Percentiles rank a stretch among this genome's conserved stretches.
phyloP scores from a whole-genome alignment of 2,329 filamentous ascomycete species.

The Hirsutella rhossiliensis region DNA sequence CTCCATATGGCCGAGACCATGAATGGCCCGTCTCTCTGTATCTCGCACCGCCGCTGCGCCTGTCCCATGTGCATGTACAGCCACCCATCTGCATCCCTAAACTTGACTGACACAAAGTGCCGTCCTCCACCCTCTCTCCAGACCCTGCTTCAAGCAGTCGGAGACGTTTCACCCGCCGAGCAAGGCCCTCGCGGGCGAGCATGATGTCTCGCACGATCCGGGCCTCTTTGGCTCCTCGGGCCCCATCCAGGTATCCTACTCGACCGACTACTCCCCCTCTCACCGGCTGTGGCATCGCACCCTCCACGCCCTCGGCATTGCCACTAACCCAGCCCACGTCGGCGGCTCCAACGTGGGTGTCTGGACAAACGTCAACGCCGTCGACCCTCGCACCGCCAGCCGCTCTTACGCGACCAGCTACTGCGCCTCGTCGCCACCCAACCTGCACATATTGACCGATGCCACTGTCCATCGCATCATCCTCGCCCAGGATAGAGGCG shows the following conservation, averaged over 20 bases:
- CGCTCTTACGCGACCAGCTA: slow-evolving; percentile 37
- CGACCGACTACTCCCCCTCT: slow-evolving; percentile 23
- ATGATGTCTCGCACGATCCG: slow-evolving; percentile 25
- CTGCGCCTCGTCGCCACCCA: slow-evolving; percentile 26
- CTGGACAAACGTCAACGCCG: slow-evolving; percentile 35
- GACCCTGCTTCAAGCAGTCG: slow-evolving; percentile 36
- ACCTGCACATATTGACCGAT: slow-evolving; percentile 25
- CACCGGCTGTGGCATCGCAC: slow-evolving; percentile 35
- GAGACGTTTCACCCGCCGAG: slow-evolving; percentile 33
- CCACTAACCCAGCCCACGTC: slow-evolving; percentile 30
- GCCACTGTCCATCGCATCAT: slow-evolving; percentile 15
- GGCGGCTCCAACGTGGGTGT: slow-evolving; percentile 37
- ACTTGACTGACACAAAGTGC: not conserved
- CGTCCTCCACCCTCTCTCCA: slow-evolving; percentile 8
- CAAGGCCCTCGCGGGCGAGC: slow-evolving; percentile 17
- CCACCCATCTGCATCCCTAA: too few species aligned
- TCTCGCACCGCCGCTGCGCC: too few species aligned
- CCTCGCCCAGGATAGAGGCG: slow-evolving; percentile 11
- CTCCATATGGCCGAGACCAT: too few species aligned
- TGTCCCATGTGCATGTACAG: too few species aligned
- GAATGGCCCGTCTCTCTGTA: too few species aligned
- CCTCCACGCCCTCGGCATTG: slow-evolving; percentile 28
- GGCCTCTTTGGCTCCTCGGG: slow-evolving; percentile 29
- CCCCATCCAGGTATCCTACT: slow-evolving; percentile 36
- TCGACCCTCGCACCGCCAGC: slow-evolving; percentile 30